A percentile compares a stretch with the other conserved stretches of the same genome.
phyloP scores from a whole-genome alignment of 805 yeast species.

The Saitoella complicata region DNA sequence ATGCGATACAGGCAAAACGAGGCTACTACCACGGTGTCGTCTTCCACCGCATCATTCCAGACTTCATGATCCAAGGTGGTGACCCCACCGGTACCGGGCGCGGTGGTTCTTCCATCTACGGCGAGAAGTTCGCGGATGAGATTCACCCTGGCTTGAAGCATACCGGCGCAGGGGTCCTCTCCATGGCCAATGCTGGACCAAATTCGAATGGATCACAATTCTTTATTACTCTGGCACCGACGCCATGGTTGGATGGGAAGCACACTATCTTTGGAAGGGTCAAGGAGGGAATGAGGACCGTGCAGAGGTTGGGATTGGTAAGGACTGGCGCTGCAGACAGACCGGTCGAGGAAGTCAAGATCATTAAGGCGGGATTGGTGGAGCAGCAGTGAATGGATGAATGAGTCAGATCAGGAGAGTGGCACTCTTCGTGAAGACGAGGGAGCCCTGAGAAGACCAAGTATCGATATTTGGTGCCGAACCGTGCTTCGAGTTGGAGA shows the following conservation, averaged over 20 bases:
- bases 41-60: conserved; percentile 8
- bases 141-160: conserved; percentile 35
- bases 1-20: conserved; percentile 12
- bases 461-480: too few relatives aligned
- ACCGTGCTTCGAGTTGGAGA: too few relatives aligned
- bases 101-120: conserved; percentile 18
- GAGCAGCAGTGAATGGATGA: neutral
- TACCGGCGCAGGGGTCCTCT: conserved; percentile 62
- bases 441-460: conserved; percentile 31
- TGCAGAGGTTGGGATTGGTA: conserved; percentile 43
- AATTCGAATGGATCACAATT: conserved; percentile 77
- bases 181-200: conserved; percentile 91
- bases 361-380: conserved; percentile 16
- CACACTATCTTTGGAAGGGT: conserved; percentile 69
- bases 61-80: conserved; percentile 23
- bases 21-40: conserved; percentile 20
- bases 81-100: conserved; percentile 23
- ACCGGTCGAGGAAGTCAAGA: conserved; percentile 31
- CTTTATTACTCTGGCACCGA: conserved; percentile 63
- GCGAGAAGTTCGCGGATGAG: conserved; percentile 19
- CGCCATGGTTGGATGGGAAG: conserved; percentile 61
- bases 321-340: conserved; percentile 27
- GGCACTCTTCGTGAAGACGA: too few relatives aligned
- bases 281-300: conserved; percentile 22
- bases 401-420: too few relatives aligned